phyloP scores from a whole-genome alignment of 2,329 filamentous ascomycete species.

The Cryphonectria radicalis region DNA sequence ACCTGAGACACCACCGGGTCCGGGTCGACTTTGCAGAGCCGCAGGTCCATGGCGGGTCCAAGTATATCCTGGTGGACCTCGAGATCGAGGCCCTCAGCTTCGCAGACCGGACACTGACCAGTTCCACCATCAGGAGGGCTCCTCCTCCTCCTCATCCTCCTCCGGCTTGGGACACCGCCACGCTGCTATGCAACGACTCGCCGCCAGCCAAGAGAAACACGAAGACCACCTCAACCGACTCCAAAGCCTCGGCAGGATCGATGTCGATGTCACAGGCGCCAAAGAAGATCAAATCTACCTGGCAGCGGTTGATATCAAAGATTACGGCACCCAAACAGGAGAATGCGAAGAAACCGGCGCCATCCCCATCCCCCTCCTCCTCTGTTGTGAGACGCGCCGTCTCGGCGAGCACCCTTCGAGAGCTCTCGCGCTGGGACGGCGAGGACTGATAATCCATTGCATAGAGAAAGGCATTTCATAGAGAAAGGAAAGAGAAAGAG shows the following conservation, averaged over 20 bases:
- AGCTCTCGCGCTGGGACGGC: conserved; percentile 10
- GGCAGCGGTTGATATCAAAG: background rate
- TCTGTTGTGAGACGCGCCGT: background rate
- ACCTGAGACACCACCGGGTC: background rate
- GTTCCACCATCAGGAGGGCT: no score
- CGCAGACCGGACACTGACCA: background rate
- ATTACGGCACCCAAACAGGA: background rate
- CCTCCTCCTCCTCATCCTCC: background rate
- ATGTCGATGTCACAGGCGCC: conserved; percentile 1
- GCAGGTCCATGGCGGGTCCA: conserved; percentile 8
- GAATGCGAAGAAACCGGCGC: background rate
- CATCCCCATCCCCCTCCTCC: background rate
- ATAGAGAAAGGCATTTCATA: background rate
- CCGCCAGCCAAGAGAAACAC: background rate
- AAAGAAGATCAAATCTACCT: conserved; percentile 1
- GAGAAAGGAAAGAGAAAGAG: background rate
- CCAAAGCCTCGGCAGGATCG: background rate
- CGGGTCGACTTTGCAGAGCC: conserved; percentile 10
- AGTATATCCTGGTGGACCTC: conserved; percentile 11
- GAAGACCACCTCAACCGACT: background rate
- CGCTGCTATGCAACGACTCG: background rate
- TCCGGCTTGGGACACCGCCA: background rate
- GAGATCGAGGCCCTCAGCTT: conserved; percentile 9
- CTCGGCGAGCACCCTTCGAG: conserved; percentile 9
- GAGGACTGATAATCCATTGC: background rate